Evolutionary conservation across 192 early-diverging fungal genomes (phyloP).

Genomic region (Podila horticola): DNA sequence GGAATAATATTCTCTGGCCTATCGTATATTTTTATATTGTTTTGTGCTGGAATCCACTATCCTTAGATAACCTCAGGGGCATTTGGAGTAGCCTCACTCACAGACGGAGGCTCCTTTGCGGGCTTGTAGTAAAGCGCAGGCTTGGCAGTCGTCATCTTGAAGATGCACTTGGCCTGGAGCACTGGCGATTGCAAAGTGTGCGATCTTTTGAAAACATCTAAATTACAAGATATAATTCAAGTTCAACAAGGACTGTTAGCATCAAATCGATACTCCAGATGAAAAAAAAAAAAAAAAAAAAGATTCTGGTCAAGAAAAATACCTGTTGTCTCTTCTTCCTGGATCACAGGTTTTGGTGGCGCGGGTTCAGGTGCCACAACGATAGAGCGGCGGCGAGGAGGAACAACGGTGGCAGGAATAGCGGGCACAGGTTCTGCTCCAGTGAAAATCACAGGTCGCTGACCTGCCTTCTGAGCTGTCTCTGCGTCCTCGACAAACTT

Average conservation of each 20-base stretch:
- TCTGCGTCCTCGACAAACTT: constrained; percentile 26
- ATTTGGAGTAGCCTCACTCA: not conserved
- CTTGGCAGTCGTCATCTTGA: constrained; percentile 41
- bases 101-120: constrained; percentile 22
- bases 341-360: not conserved
- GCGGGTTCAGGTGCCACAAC: not conserved
- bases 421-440: constrained; percentile 3
- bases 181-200: constrained; percentile 15
- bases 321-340: too few relatives aligned
- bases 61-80: too few relatives aligned
- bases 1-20: too few relatives aligned
- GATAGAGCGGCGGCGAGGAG: constrained; percentile 7
- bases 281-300: too few relatives aligned
- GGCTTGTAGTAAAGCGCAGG: constrained; percentile 46
- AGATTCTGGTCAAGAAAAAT: too few relatives aligned
- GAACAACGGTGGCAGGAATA: not conserved
- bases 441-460: constrained; percentile 27
- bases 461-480: constrained; percentile 27
- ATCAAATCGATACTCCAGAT: too few relatives aligned
- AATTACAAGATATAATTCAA: too few relatives aligned
- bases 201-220: constrained; percentile 21
- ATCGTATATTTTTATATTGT: not conserved
- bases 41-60: not conserved
- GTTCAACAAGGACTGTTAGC: too few relatives aligned
- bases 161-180: constrained; percentile 21